A percentile compares a stretch with the other conserved stretches of the same genome.
These are phyloP conservation scores for Pseudognaphalium luteoalbum DNA, from an alignment of 129 eudicot genomes.

Conservation along the genomic window DNA sequence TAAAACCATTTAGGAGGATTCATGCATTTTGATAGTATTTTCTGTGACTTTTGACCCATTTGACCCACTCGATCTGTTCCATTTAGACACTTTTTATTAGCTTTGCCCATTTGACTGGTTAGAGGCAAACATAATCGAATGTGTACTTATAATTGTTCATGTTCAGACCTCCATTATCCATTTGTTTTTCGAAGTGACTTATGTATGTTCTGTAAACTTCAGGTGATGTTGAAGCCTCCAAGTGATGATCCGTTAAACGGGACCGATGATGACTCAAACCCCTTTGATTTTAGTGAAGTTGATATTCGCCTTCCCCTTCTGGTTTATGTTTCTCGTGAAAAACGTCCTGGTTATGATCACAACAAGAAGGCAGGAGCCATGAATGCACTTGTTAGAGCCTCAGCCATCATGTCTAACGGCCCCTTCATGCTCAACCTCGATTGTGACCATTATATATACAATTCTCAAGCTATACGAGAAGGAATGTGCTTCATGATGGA, in stretches of 20 bases:
- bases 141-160: not conserved
- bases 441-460: conserved; percentile 59
- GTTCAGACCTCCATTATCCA: not conserved
- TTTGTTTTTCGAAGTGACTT: not conserved
- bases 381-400: conserved; percentile 71
- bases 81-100: not conserved
- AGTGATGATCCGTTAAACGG: conserved; percentile 56
- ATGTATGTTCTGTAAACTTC: conserved; percentile 19
- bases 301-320: conserved; percentile 68
- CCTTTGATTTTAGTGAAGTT: conserved; percentile 49
- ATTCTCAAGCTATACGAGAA: conserved; percentile 56
- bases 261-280: conserved; percentile 26
- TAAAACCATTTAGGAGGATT: not conserved
- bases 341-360: conserved; percentile 73
- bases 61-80: not conserved
- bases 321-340: conserved; percentile 71
- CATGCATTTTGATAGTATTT: not conserved
- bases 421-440: conserved; percentile 71
- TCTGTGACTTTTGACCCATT: not conserved
- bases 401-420: conserved; percentile 70
- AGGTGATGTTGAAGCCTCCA: conserved; percentile 76
- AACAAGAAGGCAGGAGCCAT: conserved; percentile 82
- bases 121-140: too few species aligned
- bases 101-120: not conserved
- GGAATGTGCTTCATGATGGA: conserved; percentile 73